Percentiles rank a stretch among this genome's conserved stretches.
phyloP scores from a whole-genome alignment of 495 filamentous ascomycete genomes.

The Baudoinia panamericana region DNA sequence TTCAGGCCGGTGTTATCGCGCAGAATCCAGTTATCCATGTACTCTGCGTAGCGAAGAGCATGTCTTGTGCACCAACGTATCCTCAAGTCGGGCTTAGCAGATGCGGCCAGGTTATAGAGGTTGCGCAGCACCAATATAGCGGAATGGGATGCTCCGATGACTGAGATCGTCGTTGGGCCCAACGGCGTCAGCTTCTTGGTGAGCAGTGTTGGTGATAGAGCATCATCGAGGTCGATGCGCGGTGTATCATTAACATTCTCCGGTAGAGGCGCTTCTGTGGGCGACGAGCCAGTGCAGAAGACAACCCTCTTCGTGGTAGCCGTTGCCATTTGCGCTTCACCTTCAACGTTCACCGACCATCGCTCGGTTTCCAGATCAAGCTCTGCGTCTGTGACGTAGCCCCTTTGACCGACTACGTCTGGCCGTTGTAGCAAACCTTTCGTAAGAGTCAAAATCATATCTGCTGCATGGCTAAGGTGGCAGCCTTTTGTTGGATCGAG shows the following conservation, averaged over 20 bases:
- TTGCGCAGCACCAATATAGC: slow-evolving; percentile 50
- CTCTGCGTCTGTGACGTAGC: slow-evolving; percentile 2
- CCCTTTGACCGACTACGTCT: slow-evolving; percentile 4
- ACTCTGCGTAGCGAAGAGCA: slow-evolving; percentile 46
- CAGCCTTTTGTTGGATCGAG: slow-evolving; percentile 17
- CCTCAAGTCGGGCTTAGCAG: slow-evolving; percentile 39
- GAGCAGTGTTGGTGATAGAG: slow-evolving; percentile 43
- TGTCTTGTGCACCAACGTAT: slow-evolving; percentile 51
- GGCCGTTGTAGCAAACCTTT: slow-evolving; percentile 12
- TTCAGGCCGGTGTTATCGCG: slow-evolving; percentile 53
- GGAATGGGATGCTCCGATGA: slow-evolving; percentile 49
- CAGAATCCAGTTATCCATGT: slow-evolving; percentile 48
- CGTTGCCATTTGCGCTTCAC: not conserved
- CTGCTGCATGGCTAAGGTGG: slow-evolving; percentile 12
- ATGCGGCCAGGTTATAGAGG: slow-evolving; percentile 38
- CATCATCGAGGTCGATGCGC: slow-evolving; percentile 41
- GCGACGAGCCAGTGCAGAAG: slow-evolving; percentile 46
- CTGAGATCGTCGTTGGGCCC: slow-evolving; percentile 34
- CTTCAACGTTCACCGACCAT: not conserved
- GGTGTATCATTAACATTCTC: slow-evolving; percentile 25
- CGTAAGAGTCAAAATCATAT: slow-evolving; percentile 17
- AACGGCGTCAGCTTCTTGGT: slow-evolving; percentile 29
- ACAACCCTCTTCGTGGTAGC: slow-evolving; percentile 31
- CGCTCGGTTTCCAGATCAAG: slow-evolving; percentile 5
- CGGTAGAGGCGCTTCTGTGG: slow-evolving; percentile 34